Evolutionary conservation across 1,284 basidiomycete species (phyloP), one percentile per base, ranked within the genome.

Genomic region (Cutaneotrichosporon sp.): DNA sequence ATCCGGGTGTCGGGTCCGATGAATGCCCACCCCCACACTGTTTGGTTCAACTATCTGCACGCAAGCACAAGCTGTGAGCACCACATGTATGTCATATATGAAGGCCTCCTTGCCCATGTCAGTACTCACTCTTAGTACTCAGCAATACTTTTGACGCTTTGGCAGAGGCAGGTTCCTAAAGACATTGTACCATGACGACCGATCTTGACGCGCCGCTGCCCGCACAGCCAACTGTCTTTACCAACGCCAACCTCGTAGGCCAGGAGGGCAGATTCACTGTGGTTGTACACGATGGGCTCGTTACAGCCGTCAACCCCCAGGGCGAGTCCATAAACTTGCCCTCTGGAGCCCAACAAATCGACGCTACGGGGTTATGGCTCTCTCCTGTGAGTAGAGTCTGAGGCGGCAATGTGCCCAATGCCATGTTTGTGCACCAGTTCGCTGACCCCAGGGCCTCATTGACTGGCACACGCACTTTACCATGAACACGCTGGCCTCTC

Each of bases 381-480:
- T 35, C 38, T n/a, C 61, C 47, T 44, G 54, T 17, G 53, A 43
- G 51, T 40, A 13, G 15, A 33, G 12, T 8, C n/a, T 14, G 10
- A 13, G 26, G 26, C 7, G 26, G 10, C 26, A 12, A 13, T n/a
- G n/a, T 14, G 21, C 9, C 4, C 34, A 5, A 34, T 4, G 8
- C 26, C 15, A 12, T 13, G 7, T 30, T 18, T 35, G n/a, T n/a
- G n/a, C n/a, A n/a, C n/a, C n/a, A n/a, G n/a, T n/a, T 12, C 15
- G 15, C 33, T 17, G 9, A 36, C 41, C 15, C 26, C 40, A 66
- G 42, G 59, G 61, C 10, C 50, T 70, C 35, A 55, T 67, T 17
- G 68, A 70, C 50, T 56, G 55, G 47, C 68, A 70, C 54, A 63
- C 61, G 9, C 68, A 70, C 53, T 66, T 64, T 34, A 58, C 59